Evolutionary conservation across 306 rosid genomes (phyloP), one percentile per base, ranked within the genome.

Genomic region (Vigna angularis): DNA sequence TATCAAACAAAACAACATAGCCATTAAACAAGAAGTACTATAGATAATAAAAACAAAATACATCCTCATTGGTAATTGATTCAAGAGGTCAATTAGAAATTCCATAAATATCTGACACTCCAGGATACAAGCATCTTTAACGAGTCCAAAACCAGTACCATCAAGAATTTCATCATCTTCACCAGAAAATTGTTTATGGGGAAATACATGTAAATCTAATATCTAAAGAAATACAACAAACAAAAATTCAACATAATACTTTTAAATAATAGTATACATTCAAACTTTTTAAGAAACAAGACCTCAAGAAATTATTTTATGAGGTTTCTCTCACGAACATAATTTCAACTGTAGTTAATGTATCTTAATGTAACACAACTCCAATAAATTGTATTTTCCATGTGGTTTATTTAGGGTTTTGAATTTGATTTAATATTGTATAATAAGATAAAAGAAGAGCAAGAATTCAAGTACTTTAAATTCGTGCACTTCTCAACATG

Each of bases 51-150:
- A 52, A 65, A 72, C 72, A 30, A 68, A 52, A 68, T 86, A 95
- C 98, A 98, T 95, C 83, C 98, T 87, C 10, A 98, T 95, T 51
- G 97, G 97, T 77, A 95, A 90, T 85, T 95, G 99, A 81, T 98
- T 95, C 83, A 95, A 80, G 65, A 95, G 98, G 80, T 93, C 99
- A 87, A 95, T 93, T 26, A 95, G 96, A 91, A 95, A 93, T 83
- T 95, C 99, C 89, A 93, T 91, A 85, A 95, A 95, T 89, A 98
- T 88, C 88, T 95, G 98, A 61, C 98, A 93, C 72, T 95, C 93
- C 82, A 95, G 87, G 80, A 95, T 88, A 85, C 94, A 88, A 55
- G 99, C 98, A 86, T 88, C 93, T 18, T 91, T 90, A 85, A 81
- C 86, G 5, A 53, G 61, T 65, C 67, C 77, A 74, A 76, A 82